A percentile compares a stretch with the other conserved stretches of the same genome.
phyloP scores from a whole-genome alignment of 2,329 filamentous ascomycete genomes.

The Talaromyces islandicus region DNA sequence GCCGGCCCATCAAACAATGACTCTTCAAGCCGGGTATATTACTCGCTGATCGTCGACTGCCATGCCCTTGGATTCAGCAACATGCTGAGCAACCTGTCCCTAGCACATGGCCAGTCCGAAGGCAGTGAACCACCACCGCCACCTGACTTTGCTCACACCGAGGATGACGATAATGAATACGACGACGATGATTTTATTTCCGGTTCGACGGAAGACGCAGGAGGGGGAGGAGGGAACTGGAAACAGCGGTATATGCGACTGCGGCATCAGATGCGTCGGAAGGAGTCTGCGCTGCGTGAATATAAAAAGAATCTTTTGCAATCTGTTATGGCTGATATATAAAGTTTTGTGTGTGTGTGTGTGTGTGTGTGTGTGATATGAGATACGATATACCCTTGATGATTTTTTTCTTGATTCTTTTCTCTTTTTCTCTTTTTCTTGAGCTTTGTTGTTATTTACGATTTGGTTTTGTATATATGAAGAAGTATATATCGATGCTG shows the following conservation, averaged over 20 bases:
- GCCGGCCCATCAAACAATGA: background rate
- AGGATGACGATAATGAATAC: slow-evolving; percentile 7
- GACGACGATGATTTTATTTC: slow-evolving; percentile 3
- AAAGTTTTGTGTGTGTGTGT: background rate
- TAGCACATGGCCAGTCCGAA: background rate
- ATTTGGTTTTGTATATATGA: background rate
- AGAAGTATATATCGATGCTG: background rate
- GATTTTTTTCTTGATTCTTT: background rate
- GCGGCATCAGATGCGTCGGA: slow-evolving; percentile 32
- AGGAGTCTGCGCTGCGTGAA: slow-evolving; percentile 30
- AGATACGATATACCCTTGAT: slow-evolving; percentile 10
- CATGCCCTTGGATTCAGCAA: slow-evolving; percentile 6
- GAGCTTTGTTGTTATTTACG: background rate
- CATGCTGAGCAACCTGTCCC: slow-evolving; percentile 4
- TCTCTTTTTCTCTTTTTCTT: no score
- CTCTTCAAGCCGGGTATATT: background rate
- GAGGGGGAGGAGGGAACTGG: slow-evolving; percentile 25
- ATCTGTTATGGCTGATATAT: slow-evolving; percentile 39
- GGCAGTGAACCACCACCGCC: background rate
- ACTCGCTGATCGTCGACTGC: slow-evolving; percentile 6
- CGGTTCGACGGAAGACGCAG: background rate
- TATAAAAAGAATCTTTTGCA: slow-evolving; percentile 39
- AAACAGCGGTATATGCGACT: slow-evolving; percentile 35
- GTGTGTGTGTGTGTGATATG: background rate
- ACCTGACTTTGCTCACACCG: background rate